Evolutionary conservation across 2,329 filamentous ascomycete species (phyloP).

Genomic region (Westerdykella aurantiaca): DNA sequence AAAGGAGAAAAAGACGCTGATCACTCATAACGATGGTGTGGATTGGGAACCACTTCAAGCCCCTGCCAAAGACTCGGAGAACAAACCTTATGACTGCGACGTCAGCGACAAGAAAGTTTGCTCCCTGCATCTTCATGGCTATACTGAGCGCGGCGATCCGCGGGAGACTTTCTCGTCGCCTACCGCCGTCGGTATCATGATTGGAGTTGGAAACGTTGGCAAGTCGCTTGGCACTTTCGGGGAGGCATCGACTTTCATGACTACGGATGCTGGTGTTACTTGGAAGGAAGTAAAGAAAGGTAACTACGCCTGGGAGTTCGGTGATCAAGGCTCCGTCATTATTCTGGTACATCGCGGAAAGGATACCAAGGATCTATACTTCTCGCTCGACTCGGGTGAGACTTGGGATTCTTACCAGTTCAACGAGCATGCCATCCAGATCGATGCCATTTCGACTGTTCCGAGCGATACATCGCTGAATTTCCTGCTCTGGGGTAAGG

Average conservation of each 20-base stretch:
- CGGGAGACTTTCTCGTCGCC: conserved; percentile 81
- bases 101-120: conserved; percentile 59
- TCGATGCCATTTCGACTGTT: conserved; percentile 79
- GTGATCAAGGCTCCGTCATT: conserved; percentile 89
- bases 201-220: conserved; percentile 89
- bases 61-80: conserved; percentile 64
- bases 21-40: conserved; percentile 93
- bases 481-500: conserved; percentile 80
- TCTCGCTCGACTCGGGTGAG: conserved; percentile 73
- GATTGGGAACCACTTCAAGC: conserved; percentile 74
- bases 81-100: conserved; percentile 65
- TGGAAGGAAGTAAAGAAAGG: conserved; percentile 87
- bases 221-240: conserved; percentile 59
- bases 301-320: conserved; percentile 86
- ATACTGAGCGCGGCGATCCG: conserved; percentile 80
- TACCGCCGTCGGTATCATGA: conserved; percentile 83
- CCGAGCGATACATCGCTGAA: conserved; percentile 85
- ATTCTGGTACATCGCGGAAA: conserved; percentile 72
- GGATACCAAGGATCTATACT: conserved; percentile 63
- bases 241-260: conserved; percentile 85
- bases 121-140: conserved; percentile 87
- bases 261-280: conserved; percentile 78
- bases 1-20: conserved; percentile 83
- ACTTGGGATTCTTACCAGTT: conserved; percentile 76
- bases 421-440: conserved; percentile 59